Evolutionary conservation across 2,329 filamentous ascomycete species (phyloP), one percentile per base, ranked within the genome.

Genomic region (Aureobasidium subglaciale): DNA sequence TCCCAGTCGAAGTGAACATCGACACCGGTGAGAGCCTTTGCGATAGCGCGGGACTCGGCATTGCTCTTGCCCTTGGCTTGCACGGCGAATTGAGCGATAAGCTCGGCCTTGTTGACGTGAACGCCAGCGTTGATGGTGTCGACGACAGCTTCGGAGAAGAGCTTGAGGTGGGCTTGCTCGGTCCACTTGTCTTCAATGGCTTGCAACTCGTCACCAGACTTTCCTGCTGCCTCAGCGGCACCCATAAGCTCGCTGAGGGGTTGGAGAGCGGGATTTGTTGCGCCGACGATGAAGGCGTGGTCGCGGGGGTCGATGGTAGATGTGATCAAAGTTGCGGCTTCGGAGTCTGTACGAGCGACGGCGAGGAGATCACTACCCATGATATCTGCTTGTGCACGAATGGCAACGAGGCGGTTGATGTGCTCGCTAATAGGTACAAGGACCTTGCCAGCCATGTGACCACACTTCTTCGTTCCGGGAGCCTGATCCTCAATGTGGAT

Each of bases 401-500:
- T 97, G 64, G 93, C 91, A 49, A 99, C 90, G 55, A 99, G 80
- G 55, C 93, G 87, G 78, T 96, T 97, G 76, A 97, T 96, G 78
- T 99, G 93, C 77, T 99, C 93, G 73, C 84, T 88, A 69, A 96
- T 95, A 49, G 93, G 93, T 52, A 99, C 93, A 59, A 99, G 79
- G 40, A 97, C 93, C 77, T 97, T 97, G 68, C 93, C 93, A 62
- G 93, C 93, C 93, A 97, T 97, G 76, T 97, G 93, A 61, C 93
- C 93, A 72, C 93, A 99, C 82, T 99, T 99, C 83, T 99, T 99
- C 48, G 93, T 97, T 55, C 93, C 93, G 3, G 93, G 92, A 4
- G 93, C 92, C 75, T 97, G 93, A 71, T 99, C 93, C 75, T 99
- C 93, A 64, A 99, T 96, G 75, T 99, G 93, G 67, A 99, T 96